Conservation (phyloP, 257 asterid species). For the Solanum phureja region DNA sequence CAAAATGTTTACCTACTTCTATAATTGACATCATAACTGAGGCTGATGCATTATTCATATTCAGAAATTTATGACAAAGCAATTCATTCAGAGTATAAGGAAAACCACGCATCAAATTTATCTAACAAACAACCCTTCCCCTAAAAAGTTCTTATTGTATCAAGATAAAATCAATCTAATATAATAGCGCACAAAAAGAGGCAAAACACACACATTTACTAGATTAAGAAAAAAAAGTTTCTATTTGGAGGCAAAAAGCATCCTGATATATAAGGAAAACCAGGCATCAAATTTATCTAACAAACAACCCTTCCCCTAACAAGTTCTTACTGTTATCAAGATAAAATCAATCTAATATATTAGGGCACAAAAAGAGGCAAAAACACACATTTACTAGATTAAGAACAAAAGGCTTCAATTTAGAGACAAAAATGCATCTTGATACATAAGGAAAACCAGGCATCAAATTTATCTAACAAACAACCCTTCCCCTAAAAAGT, state of each 20-base stretch:
- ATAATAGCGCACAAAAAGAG: not conserved
- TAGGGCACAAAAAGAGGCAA: not conserved
- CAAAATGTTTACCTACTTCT: not conserved
- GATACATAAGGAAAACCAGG: not conserved
- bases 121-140: not conserved
- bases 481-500: not conserved
- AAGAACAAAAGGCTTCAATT: not conserved
- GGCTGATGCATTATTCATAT: not conserved
- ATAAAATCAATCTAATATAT: not conserved
- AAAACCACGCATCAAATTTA: too few relatives aligned
- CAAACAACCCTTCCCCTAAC: not conserved
- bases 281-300: not conserved
- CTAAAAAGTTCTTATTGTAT: not conserved
- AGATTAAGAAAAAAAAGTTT: too few relatives aligned
- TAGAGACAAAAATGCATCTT: not conserved
- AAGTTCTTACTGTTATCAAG: not conserved
- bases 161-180: too few relatives aligned
- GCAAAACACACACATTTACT: not conserved
- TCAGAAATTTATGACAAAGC: not conserved
- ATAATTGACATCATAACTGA: not conserved
- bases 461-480: not conserved
- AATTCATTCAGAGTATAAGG: not conserved
- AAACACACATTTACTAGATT: not conserved
- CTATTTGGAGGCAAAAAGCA: too few relatives aligned
- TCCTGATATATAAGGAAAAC: not conserved